Base-by-base conservation (phyloP, 148 eudicot genomes). In the Nyssa sinensis region DNA sequence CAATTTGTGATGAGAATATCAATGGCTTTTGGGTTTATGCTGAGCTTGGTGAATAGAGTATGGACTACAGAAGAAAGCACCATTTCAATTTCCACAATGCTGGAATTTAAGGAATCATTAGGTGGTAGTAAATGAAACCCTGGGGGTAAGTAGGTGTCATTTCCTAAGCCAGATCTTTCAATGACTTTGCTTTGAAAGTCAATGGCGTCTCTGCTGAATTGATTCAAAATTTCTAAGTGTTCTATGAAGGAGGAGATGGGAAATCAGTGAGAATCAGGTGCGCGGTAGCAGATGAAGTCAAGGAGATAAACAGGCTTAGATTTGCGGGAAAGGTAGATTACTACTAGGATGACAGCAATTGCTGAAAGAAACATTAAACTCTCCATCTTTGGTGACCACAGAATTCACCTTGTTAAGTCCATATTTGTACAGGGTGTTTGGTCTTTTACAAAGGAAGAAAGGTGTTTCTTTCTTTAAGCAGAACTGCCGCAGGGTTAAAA, bases 1-100 rank as follows among this genome's bases (percentile, higher is more conserved):
- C 89, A 86, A 49, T 86, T 86, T 2, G 86, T 81, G 29, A 81
- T 70, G 7, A 83, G 68, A 31, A 86, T 78, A 44, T 83, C 88
- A 25, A 86, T 78, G 73, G 66, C 73, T 70, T 78, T 70, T 6
- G 88, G 88, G 41, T 49, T 58, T n/a, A 81, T 70, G 2, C 78
- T 78, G 64, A 73, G 87, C 70, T 81, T 86, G 23, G 41, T 41
- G 4, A 82, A 67, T 29, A 85, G 78, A 1, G 75, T 80, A 44
- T 67, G 37, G 34, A 79, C 79, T 19, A 78, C 63, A 6, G 81
- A 69, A 35, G 81, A 86, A 7, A 83, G 60, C 7, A 83, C 89
- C 25, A 49, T 51, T 47, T 74, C 66, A 1, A 65, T 76, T 67
- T 83, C 88, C n/a, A 60, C 81, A 64, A 78, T 62, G 5, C 66